These are phyloP conservation scores for Tolypocladium nubicola DNA, from an alignment of 2,329 filamentous ascomycete species.

Conservation along the genomic window DNA sequence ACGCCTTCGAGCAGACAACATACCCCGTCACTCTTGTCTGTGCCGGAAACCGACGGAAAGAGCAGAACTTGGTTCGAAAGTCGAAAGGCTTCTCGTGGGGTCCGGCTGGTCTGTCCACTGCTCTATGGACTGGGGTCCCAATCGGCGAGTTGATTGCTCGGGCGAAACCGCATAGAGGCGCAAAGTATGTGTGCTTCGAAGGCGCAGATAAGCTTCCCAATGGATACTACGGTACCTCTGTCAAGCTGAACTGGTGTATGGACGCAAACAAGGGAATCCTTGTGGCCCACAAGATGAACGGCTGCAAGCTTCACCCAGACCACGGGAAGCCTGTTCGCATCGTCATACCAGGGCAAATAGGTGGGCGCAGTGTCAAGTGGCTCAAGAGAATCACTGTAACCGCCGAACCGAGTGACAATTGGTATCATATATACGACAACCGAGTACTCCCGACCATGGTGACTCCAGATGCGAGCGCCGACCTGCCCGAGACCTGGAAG, in stretches of 20 bases:
- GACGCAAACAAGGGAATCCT: slow-evolving; percentile 76
- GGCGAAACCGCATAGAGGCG: slow-evolving; percentile 58
- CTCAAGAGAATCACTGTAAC: slow-evolving; percentile 72
- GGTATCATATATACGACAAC: slow-evolving; percentile 95
- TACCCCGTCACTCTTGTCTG: slow-evolving; percentile 84
- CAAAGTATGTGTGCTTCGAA: slow-evolving; percentile 82
- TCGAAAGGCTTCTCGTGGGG: slow-evolving; percentile 95
- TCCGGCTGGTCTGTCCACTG: slow-evolving; percentile 74
- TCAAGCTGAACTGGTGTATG: slow-evolving; percentile 82
- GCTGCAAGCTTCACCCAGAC: slow-evolving; percentile 67
- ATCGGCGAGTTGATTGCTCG: slow-evolving; percentile 60
- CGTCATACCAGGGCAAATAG: slow-evolving; percentile 84
- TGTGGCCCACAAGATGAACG: slow-evolving; percentile 87
- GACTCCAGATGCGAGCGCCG: slow-evolving; percentile 67
- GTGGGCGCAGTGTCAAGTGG: slow-evolving; percentile 90
- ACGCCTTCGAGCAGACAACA: slow-evolving; percentile 70
- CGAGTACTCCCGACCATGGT: slow-evolving; percentile 80
- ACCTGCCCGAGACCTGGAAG: slow-evolving; percentile 67
- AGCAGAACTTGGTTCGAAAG: slow-evolving; percentile 84
- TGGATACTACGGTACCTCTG: slow-evolving; percentile 76
- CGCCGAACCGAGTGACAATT: slow-evolving; percentile 72
- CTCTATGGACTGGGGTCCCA: slow-evolving; percentile 75
- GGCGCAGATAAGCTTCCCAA: slow-evolving; percentile 83
- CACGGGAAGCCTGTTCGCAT: slow-evolving; percentile 77
- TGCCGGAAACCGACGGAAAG: slow-evolving; percentile 83